Evolutionary conservation across 2,329 filamentous ascomycete genomes (phyloP), one percentile per base, ranked within the genome.

Genomic region (Ophioceras dolichostomum): DNA sequence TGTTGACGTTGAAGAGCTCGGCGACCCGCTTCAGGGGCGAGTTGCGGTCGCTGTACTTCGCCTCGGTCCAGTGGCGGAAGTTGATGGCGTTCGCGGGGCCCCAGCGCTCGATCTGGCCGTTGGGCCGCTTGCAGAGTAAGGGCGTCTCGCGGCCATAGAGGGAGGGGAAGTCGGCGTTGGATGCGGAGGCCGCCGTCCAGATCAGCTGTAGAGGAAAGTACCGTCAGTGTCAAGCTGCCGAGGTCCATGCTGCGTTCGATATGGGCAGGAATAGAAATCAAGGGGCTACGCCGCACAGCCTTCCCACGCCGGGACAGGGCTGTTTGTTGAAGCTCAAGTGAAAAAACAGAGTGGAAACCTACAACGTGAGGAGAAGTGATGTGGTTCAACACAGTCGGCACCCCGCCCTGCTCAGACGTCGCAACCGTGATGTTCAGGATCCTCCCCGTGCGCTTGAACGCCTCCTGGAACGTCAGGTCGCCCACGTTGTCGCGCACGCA

Each of bases 351-450:
- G 10, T 29, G 14, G 18, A 27, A 24, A 77, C 81, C 46, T 70
- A 87, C 83, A 49, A 95, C 87, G 52, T 95, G 89, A 4, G 89
- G 89, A 3, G 89, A 84, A 2, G 88, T 95, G 36, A 95, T 68
- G 53, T 95, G 91, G 57, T 95, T 96, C 24, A 96, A 70, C 22
- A 95, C 62, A 33, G 82, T 87, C 2, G 88, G 88, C 1, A 89
- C 76, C 24, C 84, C 85, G 12, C 76, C 78, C 43, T 79, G 75
- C 5, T 75, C 76, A 17, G 76, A 77, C 2, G 82, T 84, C 0
- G 83, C 83, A 17, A 95, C 79, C 0, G 87, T 94, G 45, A 96
- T 95, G 54, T 95, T 95, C 47, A 96, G 64, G 4, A 94, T 78
- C 36, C 86, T 70, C 52, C 91, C 91, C 28, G 86, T 94, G 43